These are phyloP conservation scores for Nannochloropsis gaditana DNA, from an alignment of 108 stramenopile species.

Conservation along the genomic window DNA sequence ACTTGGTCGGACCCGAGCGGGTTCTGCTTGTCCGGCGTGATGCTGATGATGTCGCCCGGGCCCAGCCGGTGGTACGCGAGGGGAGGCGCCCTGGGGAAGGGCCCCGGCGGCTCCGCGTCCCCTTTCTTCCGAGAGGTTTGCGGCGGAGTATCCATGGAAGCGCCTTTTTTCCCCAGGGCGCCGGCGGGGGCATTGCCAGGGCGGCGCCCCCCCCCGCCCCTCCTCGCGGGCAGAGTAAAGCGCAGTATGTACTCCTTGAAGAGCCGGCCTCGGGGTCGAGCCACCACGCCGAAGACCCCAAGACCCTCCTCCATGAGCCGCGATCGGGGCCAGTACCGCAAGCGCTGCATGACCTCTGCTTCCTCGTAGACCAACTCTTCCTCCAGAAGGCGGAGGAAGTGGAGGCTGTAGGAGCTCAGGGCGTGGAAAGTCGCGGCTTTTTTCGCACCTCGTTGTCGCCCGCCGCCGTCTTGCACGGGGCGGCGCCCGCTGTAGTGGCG, in stretches of 20 bases:
- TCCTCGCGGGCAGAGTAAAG: constrained; percentile 40
- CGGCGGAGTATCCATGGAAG: neutral
- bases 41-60: constrained; percentile 40
- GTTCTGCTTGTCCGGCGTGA: constrained; percentile 23
- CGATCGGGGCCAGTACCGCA: constrained; percentile 34
- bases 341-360: constrained; percentile 31
- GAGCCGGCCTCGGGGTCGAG: constrained; percentile 31
- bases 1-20: neutral
- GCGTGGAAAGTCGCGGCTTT: constrained; percentile 29
- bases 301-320: constrained; percentile 39
- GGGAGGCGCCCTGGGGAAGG: constrained; percentile 30
- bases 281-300: constrained; percentile 36
- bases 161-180: neutral
- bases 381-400: constrained; percentile 32
- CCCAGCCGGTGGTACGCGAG: constrained; percentile 45
- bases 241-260: constrained; percentile 47
- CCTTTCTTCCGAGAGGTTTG: neutral
- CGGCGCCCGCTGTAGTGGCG: neutral
- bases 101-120: neutral
- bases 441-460: constrained; percentile 39
- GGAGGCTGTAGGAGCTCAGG: constrained; percentile 38
- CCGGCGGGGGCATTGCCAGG: neutral
- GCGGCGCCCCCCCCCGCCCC: constrained; percentile 7
- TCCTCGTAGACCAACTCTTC: constrained; percentile 43
- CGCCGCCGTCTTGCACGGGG: constrained; percentile 20